These are phyloP conservation scores for Hagleromyces aurorensis DNA, from an alignment of 805 yeast species.

Conservation along the genomic window DNA sequence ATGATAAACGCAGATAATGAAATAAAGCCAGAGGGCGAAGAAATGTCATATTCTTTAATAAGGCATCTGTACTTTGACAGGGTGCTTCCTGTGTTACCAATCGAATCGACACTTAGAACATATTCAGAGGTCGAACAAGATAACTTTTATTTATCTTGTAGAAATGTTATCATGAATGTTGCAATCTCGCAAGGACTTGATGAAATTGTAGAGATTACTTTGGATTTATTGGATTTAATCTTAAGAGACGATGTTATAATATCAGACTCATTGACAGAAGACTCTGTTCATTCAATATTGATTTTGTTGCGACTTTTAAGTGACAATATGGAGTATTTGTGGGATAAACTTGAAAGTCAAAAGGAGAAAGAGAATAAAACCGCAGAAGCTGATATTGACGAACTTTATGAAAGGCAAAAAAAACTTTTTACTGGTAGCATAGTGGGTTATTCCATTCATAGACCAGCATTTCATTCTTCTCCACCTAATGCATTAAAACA, in stretches of 20 bases:
- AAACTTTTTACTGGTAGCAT: slow-evolving; percentile 17
- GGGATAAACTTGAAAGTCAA: slow-evolving; percentile 27
- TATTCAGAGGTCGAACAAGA: slow-evolving; percentile 22
- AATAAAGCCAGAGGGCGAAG: slow-evolving; percentile 18
- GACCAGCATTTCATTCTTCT: slow-evolving; percentile 29
- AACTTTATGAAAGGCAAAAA: slow-evolving; percentile 9
- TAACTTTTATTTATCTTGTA: slow-evolving; percentile 17
- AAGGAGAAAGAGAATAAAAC: slow-evolving; percentile 1
- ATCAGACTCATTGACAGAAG: slow-evolving; percentile 8
- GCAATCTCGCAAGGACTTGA: slow-evolving; percentile 17
- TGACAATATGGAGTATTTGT: slow-evolving; percentile 34
- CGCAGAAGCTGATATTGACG: slow-evolving; percentile 2
- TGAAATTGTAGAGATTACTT: slow-evolving; percentile 10
- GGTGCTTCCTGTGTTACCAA: slow-evolving; percentile 20
- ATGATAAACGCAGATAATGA: no score
- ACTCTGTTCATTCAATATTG: slow-evolving; percentile 21
- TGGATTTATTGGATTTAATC: slow-evolving; percentile 17
- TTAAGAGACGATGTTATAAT: slow-evolving; percentile 12
- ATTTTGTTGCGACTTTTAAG: slow-evolving; percentile 35
- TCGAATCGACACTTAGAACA: slow-evolving; percentile 14
- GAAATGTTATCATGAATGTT: slow-evolving; percentile 20
- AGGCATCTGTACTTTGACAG: slow-evolving; percentile 20
- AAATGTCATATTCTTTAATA: slow-evolving; percentile 11
- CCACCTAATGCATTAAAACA: slow-evolving; percentile 29
- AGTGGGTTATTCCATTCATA: slow-evolving; percentile 30